Evolutionary conservation across 164 flowering plant species (phyloP).

Genomic region (Vitis vinifera): DNA sequence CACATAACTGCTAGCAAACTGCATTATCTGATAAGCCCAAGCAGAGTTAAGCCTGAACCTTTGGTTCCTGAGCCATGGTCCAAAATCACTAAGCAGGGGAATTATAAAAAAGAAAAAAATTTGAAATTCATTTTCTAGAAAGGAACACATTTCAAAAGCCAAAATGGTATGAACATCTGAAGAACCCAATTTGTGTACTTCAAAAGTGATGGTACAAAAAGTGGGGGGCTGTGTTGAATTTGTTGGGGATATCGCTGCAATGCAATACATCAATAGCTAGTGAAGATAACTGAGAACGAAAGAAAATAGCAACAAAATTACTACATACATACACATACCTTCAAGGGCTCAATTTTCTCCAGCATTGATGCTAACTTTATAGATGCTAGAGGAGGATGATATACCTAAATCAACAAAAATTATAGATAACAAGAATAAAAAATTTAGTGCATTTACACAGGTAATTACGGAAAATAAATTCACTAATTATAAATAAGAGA

Average conservation of each 20-base stretch:
- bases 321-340: constrained; percentile 43
- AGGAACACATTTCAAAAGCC: too few relatives aligned
- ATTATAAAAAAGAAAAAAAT: too few relatives aligned
- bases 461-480: not conserved
- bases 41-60: too few relatives aligned
- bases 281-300: not conserved
- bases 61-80: too few relatives aligned
- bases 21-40: too few relatives aligned
- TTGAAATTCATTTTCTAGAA: too few relatives aligned
- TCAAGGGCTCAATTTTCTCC: constrained; percentile 65
- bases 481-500: not conserved
- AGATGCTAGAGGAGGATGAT: constrained; percentile 55
- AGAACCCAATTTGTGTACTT: not conserved
- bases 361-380: constrained; percentile 60
- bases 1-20: too few relatives aligned
- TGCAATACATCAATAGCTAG: not conserved
- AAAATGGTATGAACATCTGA: too few relatives aligned
- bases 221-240: not conserved
- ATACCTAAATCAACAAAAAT: constrained; percentile 35
- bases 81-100: too few relatives aligned
- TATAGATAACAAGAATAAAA: not conserved
- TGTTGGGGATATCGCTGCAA: not conserved
- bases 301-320: not conserved
- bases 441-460: not conserved
- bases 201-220: not conserved